Conservation (phyloP, 2,329 filamentous ascomycete genomes). For the Alternaria ventricosa region DNA sequence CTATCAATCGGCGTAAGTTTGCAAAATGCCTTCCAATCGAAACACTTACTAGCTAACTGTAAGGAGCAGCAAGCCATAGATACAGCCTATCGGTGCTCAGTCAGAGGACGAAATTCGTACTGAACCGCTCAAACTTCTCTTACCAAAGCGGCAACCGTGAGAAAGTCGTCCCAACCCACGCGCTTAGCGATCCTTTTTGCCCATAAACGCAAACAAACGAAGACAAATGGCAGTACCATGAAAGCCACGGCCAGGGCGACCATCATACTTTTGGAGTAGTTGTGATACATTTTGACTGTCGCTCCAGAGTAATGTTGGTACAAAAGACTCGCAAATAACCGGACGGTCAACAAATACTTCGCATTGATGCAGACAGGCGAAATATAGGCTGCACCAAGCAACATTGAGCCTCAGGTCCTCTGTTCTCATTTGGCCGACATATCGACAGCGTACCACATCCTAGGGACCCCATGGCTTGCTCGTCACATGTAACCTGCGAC, state of each 20-base stretch:
- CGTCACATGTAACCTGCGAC: not conserved
- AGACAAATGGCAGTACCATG: slow-evolving; percentile 23
- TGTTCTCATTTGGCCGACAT: not conserved
- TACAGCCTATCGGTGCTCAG: slow-evolving; percentile 11
- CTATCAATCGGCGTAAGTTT: slow-evolving; percentile 3
- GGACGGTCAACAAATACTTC: not conserved
- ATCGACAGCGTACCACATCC: not conserved
- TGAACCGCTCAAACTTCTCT: slow-evolving; percentile 1
- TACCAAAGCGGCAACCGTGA: slow-evolving; percentile 31
- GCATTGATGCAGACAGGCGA: not conserved
- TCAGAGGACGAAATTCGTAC: slow-evolving; percentile 1
- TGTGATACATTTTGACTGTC: slow-evolving; percentile 24
- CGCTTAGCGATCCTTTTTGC: slow-evolving; percentile 27
- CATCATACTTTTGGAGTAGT: slow-evolving; percentile 31
- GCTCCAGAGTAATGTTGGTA: not conserved
- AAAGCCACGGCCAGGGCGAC: slow-evolving; percentile 24
- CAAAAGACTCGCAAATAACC: not conserved
- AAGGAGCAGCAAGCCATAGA: slow-evolving; percentile 28
- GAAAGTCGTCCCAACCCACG: slow-evolving; percentile 29
- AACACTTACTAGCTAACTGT: slow-evolving; percentile 26
- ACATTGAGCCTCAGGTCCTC: not conserved
- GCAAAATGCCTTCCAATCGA: not conserved
- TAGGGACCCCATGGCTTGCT: not conserved
- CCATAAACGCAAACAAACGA: slow-evolving; percentile 30
- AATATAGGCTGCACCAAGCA: not conserved